Evolutionary conservation across 169 alveolate species (phyloP).

Genomic region (Eimeria necatrix): DNA sequence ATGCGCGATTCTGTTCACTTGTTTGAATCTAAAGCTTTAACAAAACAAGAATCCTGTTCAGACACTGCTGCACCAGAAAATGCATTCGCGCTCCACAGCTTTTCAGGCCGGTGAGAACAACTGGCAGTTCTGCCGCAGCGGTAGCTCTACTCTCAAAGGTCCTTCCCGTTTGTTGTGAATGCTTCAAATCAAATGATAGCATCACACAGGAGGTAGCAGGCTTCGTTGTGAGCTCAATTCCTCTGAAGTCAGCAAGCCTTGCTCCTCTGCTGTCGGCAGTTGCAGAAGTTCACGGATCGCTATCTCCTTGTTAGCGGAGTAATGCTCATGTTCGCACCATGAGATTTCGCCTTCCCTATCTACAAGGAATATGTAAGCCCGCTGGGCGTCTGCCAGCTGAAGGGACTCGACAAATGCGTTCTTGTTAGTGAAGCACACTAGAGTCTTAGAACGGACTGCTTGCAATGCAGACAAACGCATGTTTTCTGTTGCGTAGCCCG

Average conservation of each 20-base stretch:
- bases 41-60: no score
- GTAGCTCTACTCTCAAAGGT: no score
- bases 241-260: background rate
- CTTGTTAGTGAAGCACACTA: constrained; percentile 52
- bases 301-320: constrained; percentile 62
- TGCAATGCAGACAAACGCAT: constrained; percentile 45
- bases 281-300: constrained; percentile 69
- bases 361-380: constrained; percentile 71
- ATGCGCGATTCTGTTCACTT: no score
- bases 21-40: no score
- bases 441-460: constrained; percentile 24
- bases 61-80: no score
- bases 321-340: constrained; percentile 79
- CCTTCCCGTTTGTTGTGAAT: no score
- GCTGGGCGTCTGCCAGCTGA: constrained; percentile 80
- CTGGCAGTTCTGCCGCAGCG: no score
- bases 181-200: no score
- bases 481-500: background rate
- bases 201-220: background rate
- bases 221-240: background rate
- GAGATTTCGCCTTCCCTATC: constrained; percentile 51
- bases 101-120: no score
- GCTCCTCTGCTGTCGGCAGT: background rate
- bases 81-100: no score
- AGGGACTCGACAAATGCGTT: constrained; percentile 62